Percentiles rank a stretch among this genome's conserved stretches.
These are phyloP conservation scores for Ophiostoma fasciatum DNA, from an alignment of 2,329 filamentous ascomycete species.

Conservation along the genomic window DNA sequence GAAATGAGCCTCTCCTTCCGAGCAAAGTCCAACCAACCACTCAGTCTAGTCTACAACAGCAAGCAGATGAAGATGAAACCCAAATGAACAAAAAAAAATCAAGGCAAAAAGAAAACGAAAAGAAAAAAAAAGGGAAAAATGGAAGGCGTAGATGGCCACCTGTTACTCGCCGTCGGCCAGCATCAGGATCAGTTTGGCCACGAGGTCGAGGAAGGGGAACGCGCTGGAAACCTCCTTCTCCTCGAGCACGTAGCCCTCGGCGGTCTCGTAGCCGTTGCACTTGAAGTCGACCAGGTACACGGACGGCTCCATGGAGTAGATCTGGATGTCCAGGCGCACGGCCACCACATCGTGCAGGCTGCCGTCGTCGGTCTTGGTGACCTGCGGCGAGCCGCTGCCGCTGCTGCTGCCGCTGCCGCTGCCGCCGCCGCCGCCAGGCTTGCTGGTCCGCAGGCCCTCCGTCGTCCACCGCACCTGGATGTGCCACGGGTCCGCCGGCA, in stretches of 20 bases:
- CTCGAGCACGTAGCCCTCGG: slow-evolving; percentile 58
- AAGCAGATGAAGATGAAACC: not conserved
- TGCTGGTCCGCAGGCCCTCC: slow-evolving; percentile 38
- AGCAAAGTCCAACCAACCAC: no score
- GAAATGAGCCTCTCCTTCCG: no score
- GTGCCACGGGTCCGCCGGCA: slow-evolving; percentile 92
- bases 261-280: slow-evolving; percentile 85
- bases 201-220: slow-evolving; percentile 91
- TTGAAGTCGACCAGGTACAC: slow-evolving; percentile 98
- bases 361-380: slow-evolving; percentile 27
- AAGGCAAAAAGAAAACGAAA: not conserved
- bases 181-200: slow-evolving; percentile 83
- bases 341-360: slow-evolving; percentile 56
- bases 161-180: slow-evolving; percentile 61
- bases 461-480: slow-evolving; percentile 84
- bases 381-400: no score
- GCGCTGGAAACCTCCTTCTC: slow-evolving; percentile 93
- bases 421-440: no score
- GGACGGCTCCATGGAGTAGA: slow-evolving; percentile 83
- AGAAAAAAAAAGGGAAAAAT: not conserved
- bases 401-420: no score
- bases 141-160: not conserved
- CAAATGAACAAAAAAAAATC: not conserved
- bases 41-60: slow-evolving; percentile 1
- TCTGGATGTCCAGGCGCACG: slow-evolving; percentile 89